phyloP scores from a whole-genome alignment of 1,139 yeast species.

The Saccharomyces hybrid region DNA sequence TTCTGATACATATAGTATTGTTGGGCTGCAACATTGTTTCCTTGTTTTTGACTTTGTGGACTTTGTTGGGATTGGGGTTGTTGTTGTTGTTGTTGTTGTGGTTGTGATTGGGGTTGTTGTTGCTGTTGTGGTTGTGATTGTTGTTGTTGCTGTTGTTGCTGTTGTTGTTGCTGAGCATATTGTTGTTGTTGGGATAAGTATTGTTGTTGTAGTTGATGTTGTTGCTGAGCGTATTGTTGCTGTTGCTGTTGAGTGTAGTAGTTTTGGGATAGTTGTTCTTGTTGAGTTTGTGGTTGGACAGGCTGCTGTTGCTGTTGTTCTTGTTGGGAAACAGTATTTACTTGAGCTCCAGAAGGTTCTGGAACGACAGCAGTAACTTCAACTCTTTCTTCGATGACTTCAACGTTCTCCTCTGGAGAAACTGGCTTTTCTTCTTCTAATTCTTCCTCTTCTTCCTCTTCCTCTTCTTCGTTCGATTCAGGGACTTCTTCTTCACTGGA shows the following conservation, averaged over 20 bases:
- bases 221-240: slow-evolving; percentile 5
- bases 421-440: slow-evolving; percentile 3
- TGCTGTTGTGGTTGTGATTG: slow-evolving; percentile 8
- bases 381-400: not conserved
- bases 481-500: not conserved
- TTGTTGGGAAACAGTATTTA: slow-evolving; percentile 1
- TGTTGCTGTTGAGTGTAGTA: slow-evolving; percentile 6
- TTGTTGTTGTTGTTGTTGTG: slow-evolving; percentile 13
- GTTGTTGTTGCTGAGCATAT: slow-evolving; percentile 3
- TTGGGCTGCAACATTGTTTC: slow-evolving; percentile 21
- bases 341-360: not conserved
- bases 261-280: slow-evolving; percentile 5
- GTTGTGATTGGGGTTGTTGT: slow-evolving; percentile 16
- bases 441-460: slow-evolving; percentile 2
- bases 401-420: slow-evolving; percentile 1
- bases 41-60: slow-evolving; percentile 12
- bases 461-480: not conserved
- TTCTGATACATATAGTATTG: slow-evolving; percentile 33
- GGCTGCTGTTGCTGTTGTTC: slow-evolving; percentile 3
- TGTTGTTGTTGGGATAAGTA: slow-evolving; percentile 7
- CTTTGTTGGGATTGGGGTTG: slow-evolving; percentile 13
- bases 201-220: slow-evolving; percentile 9
- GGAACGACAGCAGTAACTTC: not conserved
- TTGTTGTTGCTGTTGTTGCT: slow-evolving; percentile 8
- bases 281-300: slow-evolving; percentile 7